Conservation (phyloP, 768 basidiomycete species). For the Pilatotrama ljubarskyi region DNA sequence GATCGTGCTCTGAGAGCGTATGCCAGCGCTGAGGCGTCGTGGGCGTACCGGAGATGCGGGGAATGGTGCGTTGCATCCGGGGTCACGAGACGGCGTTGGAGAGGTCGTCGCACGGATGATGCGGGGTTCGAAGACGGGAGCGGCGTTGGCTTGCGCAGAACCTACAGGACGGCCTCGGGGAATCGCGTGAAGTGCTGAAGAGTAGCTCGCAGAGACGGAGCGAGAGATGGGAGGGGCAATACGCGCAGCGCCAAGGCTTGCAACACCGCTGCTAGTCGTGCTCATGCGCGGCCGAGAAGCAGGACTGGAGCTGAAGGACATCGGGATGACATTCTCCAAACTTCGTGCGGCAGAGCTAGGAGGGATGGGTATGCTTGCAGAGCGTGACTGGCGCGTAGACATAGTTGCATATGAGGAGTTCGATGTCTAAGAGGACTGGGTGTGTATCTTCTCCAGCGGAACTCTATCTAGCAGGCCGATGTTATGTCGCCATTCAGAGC, state of each 20-base stretch:
- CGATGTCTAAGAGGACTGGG: background rate
- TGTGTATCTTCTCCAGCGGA: background rate
- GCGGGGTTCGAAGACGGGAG: conserved; percentile 46
- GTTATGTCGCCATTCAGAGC: too few relatives aligned
- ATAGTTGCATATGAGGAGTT: conserved; percentile 29
- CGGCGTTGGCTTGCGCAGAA: conserved; percentile 3
- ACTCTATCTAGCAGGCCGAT: too few relatives aligned
- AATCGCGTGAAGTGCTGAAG: conserved; percentile 14
- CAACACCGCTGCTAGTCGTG: conserved; percentile 5
- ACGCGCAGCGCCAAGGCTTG: conserved; percentile 4
- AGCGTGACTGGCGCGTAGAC: conserved; percentile 56
- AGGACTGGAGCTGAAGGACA: conserved; percentile 43
- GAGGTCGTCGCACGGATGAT: conserved; percentile 60
- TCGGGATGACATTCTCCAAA: conserved; percentile 66
- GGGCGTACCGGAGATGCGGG: conserved; percentile 44
- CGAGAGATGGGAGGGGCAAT: conserved; percentile 2
- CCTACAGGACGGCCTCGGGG: conserved; percentile 15
- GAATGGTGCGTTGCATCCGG: conserved; percentile 22
- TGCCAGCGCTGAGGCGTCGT: conserved; percentile 46
- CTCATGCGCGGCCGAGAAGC: conserved; percentile 11
- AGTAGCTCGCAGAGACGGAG: conserved; percentile 24
- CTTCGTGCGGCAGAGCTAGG: conserved; percentile 53
- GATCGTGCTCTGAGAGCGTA: conserved; percentile 19
- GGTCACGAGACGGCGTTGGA: conserved; percentile 32
- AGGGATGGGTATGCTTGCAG: conserved; percentile 70